Evolutionary conservation across 148 eudicot species (phyloP).

Genomic region (Camellia lanceoleosa): DNA sequence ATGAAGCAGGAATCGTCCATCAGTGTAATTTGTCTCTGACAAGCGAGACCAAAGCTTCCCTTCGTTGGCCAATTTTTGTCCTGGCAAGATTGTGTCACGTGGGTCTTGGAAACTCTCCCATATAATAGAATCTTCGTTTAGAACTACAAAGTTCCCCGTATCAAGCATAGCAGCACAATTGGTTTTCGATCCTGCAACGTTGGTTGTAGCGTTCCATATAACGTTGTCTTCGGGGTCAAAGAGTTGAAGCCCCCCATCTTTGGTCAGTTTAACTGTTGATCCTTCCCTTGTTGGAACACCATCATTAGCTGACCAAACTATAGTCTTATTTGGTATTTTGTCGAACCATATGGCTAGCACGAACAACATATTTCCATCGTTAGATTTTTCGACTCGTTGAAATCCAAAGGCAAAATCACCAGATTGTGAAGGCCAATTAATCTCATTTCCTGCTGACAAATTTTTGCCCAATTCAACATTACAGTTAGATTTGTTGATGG

Average conservation of each 20-base stretch:
- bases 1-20: slow-evolving; percentile 21
- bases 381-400: too few species aligned
- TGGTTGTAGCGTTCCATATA: neutral
- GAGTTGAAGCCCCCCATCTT: neutral
- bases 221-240: neutral
- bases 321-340: neutral
- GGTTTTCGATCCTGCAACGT: too few species aligned
- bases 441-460: neutral
- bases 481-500: neutral
- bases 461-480: neutral
- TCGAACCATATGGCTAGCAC: neutral
- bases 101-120: slow-evolving; percentile 33
- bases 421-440: neutral
- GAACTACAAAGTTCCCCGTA: too few species aligned
- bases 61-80: slow-evolving; percentile 18
- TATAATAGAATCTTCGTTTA: neutral
- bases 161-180: too few species aligned
- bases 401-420: neutral
- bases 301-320: neutral
- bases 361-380: neutral
- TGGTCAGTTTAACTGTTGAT: neutral
- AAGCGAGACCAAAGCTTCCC: slow-evolving; percentile 24
- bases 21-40: slow-evolving; percentile 21
- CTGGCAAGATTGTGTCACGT: slow-evolving; percentile 31
- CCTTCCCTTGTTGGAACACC: too few species aligned